phyloP scores from a whole-genome alignment of 2,329 filamentous ascomycete genomes.

The Colletotrichum scovillei region DNA sequence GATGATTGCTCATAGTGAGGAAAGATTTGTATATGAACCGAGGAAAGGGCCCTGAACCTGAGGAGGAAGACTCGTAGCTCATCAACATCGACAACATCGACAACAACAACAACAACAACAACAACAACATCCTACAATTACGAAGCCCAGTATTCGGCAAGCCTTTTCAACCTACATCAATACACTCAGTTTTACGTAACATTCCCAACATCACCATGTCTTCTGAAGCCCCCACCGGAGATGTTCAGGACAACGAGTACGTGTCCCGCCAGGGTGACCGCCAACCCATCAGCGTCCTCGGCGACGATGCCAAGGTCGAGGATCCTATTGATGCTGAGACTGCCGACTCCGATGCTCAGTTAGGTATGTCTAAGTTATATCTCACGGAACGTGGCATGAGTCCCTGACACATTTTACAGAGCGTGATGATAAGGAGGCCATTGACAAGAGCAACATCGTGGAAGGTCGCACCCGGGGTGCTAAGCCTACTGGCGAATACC shows the following conservation, averaged over 20 bases:
- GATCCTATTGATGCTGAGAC: conserved; percentile 44
- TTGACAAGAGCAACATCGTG: conserved; percentile 51
- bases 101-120: too few species aligned
- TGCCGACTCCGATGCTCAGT: conserved; percentile 48
- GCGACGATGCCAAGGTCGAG: conserved; percentile 46
- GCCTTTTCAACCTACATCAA: too few species aligned
- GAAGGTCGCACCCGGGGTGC: conserved; percentile 48
- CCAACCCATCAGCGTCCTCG: conserved; percentile 46
- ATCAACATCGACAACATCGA: too few species aligned
- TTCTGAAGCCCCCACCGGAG: conserved; percentile 16
- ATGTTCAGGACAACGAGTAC: conserved; percentile 40
- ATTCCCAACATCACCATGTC: conserved; percentile 9
- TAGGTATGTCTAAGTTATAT: conserved; percentile 41
- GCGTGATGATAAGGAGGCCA: conserved; percentile 50
- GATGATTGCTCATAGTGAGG: too few species aligned
- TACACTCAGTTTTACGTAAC: too few species aligned
- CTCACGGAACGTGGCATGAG: rapidly evolving
- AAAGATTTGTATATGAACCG: conserved; percentile 15
- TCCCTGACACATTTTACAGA: conserved; percentile 33
- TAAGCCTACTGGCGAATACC: conserved; percentile 41
- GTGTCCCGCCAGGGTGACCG: conserved; percentile 46
- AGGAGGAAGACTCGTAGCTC: rapidly evolving
- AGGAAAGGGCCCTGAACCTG: neutral
- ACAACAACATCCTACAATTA: too few species aligned
- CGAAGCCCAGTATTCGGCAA: too few species aligned